Conservation (phyloP, 495 filamentous ascomycete species). For the Aspergillus sparsus region DNA sequence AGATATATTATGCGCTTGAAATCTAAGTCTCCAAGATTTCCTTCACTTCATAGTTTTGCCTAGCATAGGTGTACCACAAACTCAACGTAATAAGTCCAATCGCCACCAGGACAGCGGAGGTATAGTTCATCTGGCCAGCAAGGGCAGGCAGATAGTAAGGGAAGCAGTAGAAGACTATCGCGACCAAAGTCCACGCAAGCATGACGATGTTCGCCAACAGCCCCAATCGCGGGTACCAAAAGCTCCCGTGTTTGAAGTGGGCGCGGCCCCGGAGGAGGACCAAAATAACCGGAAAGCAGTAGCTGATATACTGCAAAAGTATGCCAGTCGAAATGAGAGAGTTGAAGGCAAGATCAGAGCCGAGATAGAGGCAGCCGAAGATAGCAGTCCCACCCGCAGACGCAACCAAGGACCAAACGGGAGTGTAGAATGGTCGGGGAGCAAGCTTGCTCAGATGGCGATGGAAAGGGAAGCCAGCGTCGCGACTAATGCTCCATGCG, state of each 20-base stretch:
- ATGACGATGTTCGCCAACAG: constrained; percentile 47
- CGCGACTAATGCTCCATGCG: neutral
- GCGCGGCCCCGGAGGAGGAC: constrained; percentile 52
- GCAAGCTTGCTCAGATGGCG: neutral
- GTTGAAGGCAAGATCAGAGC: constrained; percentile 56
- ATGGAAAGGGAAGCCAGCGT: neutral
- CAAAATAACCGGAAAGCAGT: constrained; percentile 48
- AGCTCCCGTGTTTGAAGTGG: constrained; percentile 52
- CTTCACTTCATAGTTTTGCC: neutral
- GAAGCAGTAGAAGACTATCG: constrained; percentile 56
- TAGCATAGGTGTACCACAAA: neutral
- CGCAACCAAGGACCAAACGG: neutral
- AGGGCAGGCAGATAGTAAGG: constrained; percentile 1
- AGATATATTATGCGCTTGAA: too few relatives aligned
- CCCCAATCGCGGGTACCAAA: constrained; percentile 45
- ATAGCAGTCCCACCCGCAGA: constrained; percentile 23
- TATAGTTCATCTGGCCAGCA: neutral
- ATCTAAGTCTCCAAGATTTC: neutral
- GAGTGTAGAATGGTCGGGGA: neutral
- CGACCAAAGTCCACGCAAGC: constrained; percentile 53
- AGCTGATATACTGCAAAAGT: constrained; percentile 53
- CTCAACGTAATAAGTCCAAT: neutral
- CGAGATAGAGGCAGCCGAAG: constrained; percentile 57
- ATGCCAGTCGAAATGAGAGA: constrained; percentile 56
- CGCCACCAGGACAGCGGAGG: neutral